Conservation (phyloP, 2,329 filamentous ascomycete genomes). For the Monilinia vaccinii-corymbosi region DNA sequence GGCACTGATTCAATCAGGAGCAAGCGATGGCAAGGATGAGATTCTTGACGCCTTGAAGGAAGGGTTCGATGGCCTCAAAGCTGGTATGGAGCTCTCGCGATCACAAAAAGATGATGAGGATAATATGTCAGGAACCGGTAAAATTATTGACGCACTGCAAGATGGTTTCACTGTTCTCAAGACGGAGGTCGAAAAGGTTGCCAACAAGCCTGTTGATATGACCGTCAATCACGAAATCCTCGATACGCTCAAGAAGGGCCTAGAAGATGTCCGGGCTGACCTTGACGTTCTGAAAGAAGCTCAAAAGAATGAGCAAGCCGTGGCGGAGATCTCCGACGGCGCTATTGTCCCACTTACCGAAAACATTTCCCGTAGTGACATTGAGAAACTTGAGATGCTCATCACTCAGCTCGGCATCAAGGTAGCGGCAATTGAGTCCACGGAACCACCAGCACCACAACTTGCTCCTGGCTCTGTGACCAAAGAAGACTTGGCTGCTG, state of each 20-base stretch:
- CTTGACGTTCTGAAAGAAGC: constrained; percentile 67
- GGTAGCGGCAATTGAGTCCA: constrained; percentile 64
- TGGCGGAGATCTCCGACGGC: constrained; percentile 42
- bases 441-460: constrained; percentile 37
- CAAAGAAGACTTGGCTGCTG: constrained; percentile 45
- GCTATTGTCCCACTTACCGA: constrained; percentile 41
- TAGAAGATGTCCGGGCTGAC: constrained; percentile 66
- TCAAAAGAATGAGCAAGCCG: constrained; percentile 35
- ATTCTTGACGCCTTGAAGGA: constrained; percentile 53
- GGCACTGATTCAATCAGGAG: constrained; percentile 39
- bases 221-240: constrained; percentile 84
- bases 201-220: constrained; percentile 72
- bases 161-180: constrained; percentile 76
- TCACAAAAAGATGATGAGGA: constrained; percentile 25
- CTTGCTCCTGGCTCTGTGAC: constrained; percentile 34
- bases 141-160: constrained; percentile 82
- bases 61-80: constrained; percentile 65
- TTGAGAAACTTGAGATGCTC: constrained; percentile 77
- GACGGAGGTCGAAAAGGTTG: constrained; percentile 64
- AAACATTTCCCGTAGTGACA: constrained; percentile 57
- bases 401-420: constrained; percentile 77
- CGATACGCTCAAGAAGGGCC: constrained; percentile 74
- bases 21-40: constrained; percentile 49
- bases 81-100: constrained; percentile 48
- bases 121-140: constrained; percentile 55